Base-by-base conservation (phyloP, 1,139 yeast genomes). In the Taphrina sp. region DNA sequence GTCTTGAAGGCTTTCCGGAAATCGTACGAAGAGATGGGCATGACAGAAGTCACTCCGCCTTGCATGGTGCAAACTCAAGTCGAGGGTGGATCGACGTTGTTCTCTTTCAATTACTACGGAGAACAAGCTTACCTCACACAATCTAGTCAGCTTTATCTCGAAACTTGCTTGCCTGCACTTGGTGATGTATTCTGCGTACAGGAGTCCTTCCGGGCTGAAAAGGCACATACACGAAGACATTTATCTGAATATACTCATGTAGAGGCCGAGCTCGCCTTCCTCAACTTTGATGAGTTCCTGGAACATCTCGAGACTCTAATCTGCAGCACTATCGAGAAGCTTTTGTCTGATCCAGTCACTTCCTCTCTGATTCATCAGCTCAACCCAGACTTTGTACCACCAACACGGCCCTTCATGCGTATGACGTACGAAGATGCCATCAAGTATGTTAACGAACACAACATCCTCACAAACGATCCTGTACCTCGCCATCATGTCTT, bases 11-110 rank as follows among this genome's bases (percentile, higher is more conserved):
- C 94, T 33, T 74, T 94, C 65, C 82, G 99, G 75, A 77, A 80
- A 64, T 85, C 85, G 60, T 90, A 78, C 68, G 75, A 71, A 31
- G 94, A 88, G 66, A 90, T 85, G 73, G 80, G 81, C 38, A 69
- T 89, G 58, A 74, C 81, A 44, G 99, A 94, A 76, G 96, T 94
- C 60, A 92, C 97, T 35, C 97, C 98, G 49, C 99, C 99, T 67
- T 90, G 97, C 74, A 90, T 94, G 97, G 99, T 94, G 59, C 98
- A 94, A 75, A 90, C 96, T 43, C 97, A 92, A 76, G 99, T 94
- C 60, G 99, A 94, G 76, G 98, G 99, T 70, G 99, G 99, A 56
- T 85, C 96, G 31, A 94, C 98, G 16, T 78, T 94, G 69, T 94
- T 94, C 76, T 82, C 84, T 66, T 76, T 94, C 76, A 85, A 87